Evolutionary conservation across 129 eudicot species (phyloP).

Genomic region (Oenanthe sinensis): DNA sequence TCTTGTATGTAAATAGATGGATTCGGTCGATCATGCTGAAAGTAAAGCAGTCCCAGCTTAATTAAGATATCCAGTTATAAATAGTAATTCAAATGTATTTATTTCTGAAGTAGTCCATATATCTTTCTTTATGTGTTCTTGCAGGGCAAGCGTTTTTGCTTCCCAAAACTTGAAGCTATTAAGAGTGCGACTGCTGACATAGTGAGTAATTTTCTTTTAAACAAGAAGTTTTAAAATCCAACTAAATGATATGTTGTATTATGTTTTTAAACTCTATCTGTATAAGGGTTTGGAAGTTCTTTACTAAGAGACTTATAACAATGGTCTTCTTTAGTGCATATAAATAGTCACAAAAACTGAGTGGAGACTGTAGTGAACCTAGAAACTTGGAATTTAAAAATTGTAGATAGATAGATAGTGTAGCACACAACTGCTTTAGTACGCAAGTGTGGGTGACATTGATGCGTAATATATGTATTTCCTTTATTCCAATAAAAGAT

Average conservation of each 20-base stretch:
- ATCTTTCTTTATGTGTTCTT: constrained; percentile 10
- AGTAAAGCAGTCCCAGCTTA: constrained; percentile 1
- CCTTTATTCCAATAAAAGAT: not conserved
- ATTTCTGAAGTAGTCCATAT: constrained; percentile 11
- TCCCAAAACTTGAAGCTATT: constrained; percentile 81
- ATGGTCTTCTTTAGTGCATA: not conserved
- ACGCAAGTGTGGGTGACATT: not conserved
- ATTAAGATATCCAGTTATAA: not conserved
- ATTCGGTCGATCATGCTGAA: constrained; percentile 5
- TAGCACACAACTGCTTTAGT: not conserved
- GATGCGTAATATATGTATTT: too few species aligned
- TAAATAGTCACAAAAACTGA: not conserved
- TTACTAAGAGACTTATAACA: not conserved
- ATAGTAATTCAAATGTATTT: not conserved
- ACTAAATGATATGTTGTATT: not conserved
- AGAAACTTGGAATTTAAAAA: not conserved
- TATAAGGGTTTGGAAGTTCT: not conserved
- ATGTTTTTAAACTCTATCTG: not conserved
- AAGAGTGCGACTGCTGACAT: constrained; percentile 95
- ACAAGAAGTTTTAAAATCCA: not conserved
- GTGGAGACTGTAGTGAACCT: not conserved
- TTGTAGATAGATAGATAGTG: not conserved
- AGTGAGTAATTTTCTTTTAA: constrained; percentile 41
- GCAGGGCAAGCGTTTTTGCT: constrained; percentile 84
- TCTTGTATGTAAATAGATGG: not conserved